A percentile compares a stretch with the other conserved stretches of the same genome.
Conservation (phyloP, 805 yeast genomes). For the Kodamaea kakaduensis region DNA sequence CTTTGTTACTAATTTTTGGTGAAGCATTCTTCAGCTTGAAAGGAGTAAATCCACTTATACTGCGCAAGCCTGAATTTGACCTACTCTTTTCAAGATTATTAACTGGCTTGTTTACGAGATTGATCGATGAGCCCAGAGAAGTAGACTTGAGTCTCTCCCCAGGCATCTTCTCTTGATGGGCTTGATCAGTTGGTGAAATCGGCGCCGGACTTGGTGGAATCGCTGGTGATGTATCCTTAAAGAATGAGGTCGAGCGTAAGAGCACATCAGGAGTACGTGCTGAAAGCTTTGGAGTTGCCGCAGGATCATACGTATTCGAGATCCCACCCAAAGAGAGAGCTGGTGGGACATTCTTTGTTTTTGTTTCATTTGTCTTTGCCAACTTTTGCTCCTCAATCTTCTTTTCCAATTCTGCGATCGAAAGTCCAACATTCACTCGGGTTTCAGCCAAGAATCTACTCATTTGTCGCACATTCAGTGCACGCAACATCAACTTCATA, state of each 20-base stretch:
- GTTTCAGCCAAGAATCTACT: conserved; percentile 33
- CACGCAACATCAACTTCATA: conserved; percentile 56
- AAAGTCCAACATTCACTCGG: conserved; percentile 23
- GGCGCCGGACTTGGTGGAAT: conserved; percentile 5
- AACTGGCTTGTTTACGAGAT: conserved; percentile 1
- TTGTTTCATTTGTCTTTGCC: not conserved
- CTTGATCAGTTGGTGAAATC: conserved; percentile 2
- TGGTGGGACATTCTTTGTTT: too few relatives aligned
- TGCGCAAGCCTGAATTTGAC: conserved; percentile 21
- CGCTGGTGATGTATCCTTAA: not conserved
- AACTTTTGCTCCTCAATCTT: conserved; percentile 14
- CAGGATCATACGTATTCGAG: not conserved
- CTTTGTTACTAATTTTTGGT: conserved; percentile 20
- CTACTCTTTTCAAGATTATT: conserved; percentile 12
- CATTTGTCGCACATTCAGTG: conserved; percentile 53
- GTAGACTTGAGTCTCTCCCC: conserved; percentile 8
- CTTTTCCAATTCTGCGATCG: conserved; percentile 21
- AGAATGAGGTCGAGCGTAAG: not conserved
- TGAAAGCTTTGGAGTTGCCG: conserved; percentile 1
- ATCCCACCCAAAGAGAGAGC: too few relatives aligned
- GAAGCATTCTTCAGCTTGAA: conserved; percentile 22
- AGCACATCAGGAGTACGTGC: conserved; percentile 2
- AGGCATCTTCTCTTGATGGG: conserved; percentile 2
- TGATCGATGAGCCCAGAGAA: conserved; percentile 11
- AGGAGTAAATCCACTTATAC: conserved; percentile 26